phyloP scores from a whole-genome alignment of 129 eudicot genomes.

The Daucus carota region DNA sequence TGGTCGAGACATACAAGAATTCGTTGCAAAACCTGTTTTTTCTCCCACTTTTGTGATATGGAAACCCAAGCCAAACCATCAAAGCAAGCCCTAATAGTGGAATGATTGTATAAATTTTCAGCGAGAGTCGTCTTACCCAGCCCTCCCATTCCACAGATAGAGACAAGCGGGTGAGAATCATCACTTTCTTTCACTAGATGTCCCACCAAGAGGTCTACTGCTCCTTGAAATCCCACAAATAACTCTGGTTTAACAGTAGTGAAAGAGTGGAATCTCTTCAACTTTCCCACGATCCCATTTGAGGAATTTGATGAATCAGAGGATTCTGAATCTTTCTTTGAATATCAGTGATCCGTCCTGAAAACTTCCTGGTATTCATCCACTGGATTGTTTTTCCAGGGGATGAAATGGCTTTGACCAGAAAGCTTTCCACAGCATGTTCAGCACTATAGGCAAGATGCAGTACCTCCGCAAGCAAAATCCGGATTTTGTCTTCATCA shows the following conservation, averaged over 20 bases:
- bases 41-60: background rate
- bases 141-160: slow-evolving; percentile 4
- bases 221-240: background rate
- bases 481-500: background rate
- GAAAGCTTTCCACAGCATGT: background rate
- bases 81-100: background rate
- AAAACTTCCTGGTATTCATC: background rate
- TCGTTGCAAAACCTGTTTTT: background rate
- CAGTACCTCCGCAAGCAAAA: background rate
- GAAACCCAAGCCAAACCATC: background rate
- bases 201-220: background rate
- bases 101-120: background rate
- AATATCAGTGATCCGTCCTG: background rate
- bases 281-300: background rate
- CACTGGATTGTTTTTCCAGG: no score
- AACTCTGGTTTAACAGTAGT: background rate
- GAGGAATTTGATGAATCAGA: background rate
- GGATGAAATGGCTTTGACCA: background rate
- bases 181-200: background rate
- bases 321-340: background rate
- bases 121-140: background rate
- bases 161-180: background rate
- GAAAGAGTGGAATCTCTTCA: background rate
- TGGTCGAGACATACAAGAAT: background rate
- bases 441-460: background rate